A percentile compares a stretch with the other conserved stretches of the same genome.
Evolutionary conservation across 306 rosid species (phyloP).

Genomic region (Vigna mungo): DNA sequence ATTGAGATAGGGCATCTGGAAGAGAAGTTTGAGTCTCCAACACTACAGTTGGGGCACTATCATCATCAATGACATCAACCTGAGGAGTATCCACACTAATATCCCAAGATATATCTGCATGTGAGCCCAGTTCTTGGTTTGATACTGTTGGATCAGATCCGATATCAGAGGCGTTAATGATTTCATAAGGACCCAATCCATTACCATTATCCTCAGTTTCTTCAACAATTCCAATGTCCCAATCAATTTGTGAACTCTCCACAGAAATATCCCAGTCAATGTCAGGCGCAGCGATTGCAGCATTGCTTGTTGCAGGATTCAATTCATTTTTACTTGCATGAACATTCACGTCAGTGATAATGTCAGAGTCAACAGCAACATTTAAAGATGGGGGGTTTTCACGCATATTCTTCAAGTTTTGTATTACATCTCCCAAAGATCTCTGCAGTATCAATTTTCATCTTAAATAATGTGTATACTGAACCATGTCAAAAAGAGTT

Average conservation of each 20-base stretch:
- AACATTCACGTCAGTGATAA: constrained; percentile 52
- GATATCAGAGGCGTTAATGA: constrained; percentile 77
- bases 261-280: constrained; percentile 95
- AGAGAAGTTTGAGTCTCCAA: constrained; percentile 57
- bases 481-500: constrained; percentile 33
- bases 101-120: constrained; percentile 80
- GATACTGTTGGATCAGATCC: constrained; percentile 54
- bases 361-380: constrained; percentile 72
- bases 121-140: constrained; percentile 50
- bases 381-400: constrained; percentile 80
- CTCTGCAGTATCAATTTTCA: constrained; percentile 57
- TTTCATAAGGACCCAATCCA: constrained; percentile 94
- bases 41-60: constrained; percentile 51
- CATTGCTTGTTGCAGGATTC: constrained; percentile 42
- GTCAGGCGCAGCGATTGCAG: constrained; percentile 56
- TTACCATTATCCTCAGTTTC: constrained; percentile 77
- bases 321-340: constrained; percentile 57
- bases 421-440: constrained; percentile 53
- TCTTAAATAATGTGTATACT: constrained; percentile 37
- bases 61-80: constrained; percentile 72
- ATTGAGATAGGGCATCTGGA: constrained; percentile 52
- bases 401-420: constrained; percentile 62
- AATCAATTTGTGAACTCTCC: constrained; percentile 82
- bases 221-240: constrained; percentile 87
- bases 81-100: constrained; percentile 86